Evolutionary conservation across 2,329 filamentous ascomycete genomes (phyloP), one percentile per base, ranked within the genome.

Genomic region (Colletotrichum orbiculare): DNA sequence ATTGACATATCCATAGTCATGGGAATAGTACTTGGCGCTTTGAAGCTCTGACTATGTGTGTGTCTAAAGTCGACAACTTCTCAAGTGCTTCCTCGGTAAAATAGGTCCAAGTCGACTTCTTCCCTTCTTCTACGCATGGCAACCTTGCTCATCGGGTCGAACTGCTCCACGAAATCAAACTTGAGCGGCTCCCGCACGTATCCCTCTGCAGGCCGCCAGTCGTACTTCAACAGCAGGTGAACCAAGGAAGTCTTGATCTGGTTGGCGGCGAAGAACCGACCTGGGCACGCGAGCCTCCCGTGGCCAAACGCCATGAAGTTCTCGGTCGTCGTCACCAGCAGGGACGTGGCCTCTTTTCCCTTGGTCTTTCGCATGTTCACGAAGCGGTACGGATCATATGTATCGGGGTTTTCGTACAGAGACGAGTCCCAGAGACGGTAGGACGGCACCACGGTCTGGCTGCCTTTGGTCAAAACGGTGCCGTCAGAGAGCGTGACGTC

Each of bases 201-300:
- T 17, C 15, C 15, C 2, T 17, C 15, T 17, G 15, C 15, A 17
- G 15, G 2, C 2, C 15, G 15, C 41, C 41, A 46, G n/a, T 46
- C 43, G 25, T 46, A 46, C 43, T 46, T 46, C 15, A 46, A 9
- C 1, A 60, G 34, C 7, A 60, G 15, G 46, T 60, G 46, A n/a
- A 48, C 25, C 9, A 60, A 33, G 25, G 73, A 70, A 70, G 74
- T 73, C 69, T 74, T 74, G 47, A 74, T 53, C 55, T 74, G 70
- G 63, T 72, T 72, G 13, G 74, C 72, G 11, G 73, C 56, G 1
- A 74, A 54, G 38, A 74, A 74, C 2, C 72, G 67, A 1, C 72
- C 72, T 0, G 72, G 72, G 5, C 74, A 77, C 0, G 75, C 73
- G 50, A 77, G 73, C 7, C 71, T 75, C 10, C 75, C 75, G 13